Conservation (phyloP, 2,329 filamentous ascomycete genomes). For the Fusarium oxysporum region DNA sequence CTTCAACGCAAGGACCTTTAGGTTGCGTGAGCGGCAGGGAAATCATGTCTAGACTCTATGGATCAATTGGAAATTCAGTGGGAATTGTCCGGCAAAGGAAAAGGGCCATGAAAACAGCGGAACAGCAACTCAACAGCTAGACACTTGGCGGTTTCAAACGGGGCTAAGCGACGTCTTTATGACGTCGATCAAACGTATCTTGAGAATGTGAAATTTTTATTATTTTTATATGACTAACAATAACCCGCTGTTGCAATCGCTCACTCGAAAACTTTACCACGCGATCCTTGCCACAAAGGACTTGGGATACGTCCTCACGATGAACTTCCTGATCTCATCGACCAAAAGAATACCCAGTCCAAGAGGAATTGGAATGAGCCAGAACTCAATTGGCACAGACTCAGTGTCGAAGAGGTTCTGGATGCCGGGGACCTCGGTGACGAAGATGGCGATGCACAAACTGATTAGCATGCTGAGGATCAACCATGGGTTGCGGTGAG, state of each 20-base stretch:
- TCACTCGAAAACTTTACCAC: slow-evolving; percentile 54
- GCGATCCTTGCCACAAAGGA: slow-evolving; percentile 59
- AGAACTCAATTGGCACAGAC: slow-evolving; percentile 63
- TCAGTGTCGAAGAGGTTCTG: slow-evolving; percentile 62
- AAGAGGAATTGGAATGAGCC: slow-evolving; percentile 63
- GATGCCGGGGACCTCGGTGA: slow-evolving; percentile 63
- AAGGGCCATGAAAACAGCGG: background rate
- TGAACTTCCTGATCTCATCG: slow-evolving; percentile 64
- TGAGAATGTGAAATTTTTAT: background rate
- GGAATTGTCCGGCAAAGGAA: background rate
- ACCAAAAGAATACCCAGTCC: slow-evolving; percentile 62
- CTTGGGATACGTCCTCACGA: slow-evolving; percentile 59
- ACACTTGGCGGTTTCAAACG: background rate
- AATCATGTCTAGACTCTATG: background rate
- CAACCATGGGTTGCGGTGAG: slow-evolving; percentile 63
- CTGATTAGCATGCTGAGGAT: slow-evolving; percentile 59
- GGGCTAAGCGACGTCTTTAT: background rate
- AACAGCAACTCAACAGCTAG: too few species aligned
- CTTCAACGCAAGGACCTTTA: background rate
- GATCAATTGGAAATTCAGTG: background rate
- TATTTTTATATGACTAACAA: background rate
- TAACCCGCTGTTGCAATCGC: background rate
- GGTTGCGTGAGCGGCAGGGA: background rate
- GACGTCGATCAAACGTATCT: background rate
- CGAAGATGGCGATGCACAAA: slow-evolving; percentile 63